These are phyloP conservation scores for Eimeria necatrix DNA, from an alignment of 169 alveolate species.

Conservation along the genomic window DNA sequence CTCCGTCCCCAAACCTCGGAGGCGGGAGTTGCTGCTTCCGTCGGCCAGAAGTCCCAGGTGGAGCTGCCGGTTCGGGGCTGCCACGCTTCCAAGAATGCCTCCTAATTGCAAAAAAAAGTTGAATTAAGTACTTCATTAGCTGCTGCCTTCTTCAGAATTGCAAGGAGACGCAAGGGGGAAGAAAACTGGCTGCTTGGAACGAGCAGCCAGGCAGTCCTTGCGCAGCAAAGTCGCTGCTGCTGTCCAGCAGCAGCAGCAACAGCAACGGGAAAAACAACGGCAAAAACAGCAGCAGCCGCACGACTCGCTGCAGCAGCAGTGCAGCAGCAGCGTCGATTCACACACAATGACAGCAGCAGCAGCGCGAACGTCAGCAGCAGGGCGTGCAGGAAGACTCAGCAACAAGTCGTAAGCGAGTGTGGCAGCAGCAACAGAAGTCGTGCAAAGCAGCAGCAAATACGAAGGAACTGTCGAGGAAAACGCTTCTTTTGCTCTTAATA, in stretches of 20 bases:
- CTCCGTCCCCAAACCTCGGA: slow-evolving; percentile 18
- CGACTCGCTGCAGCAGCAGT: background rate
- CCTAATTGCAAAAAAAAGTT: background rate
- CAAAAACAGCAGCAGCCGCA: background rate
- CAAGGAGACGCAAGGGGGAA: background rate
- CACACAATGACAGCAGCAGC: too few relatives aligned
- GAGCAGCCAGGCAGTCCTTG: background rate
- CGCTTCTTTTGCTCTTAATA: too few relatives aligned
- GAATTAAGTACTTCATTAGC: too few relatives aligned
- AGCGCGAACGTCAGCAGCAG: too few relatives aligned
- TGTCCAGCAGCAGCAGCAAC: background rate
- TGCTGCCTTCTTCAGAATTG: background rate
- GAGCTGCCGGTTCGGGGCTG: slow-evolving; percentile 75
- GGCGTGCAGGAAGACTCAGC: too few relatives aligned
- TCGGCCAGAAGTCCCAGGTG: slow-evolving; percentile 68
- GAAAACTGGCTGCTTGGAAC: background rate
- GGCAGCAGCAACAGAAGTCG: too few relatives aligned
- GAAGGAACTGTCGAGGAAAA: too few relatives aligned
- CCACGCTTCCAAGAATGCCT: slow-evolving; percentile 31
- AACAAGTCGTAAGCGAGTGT: too few relatives aligned
- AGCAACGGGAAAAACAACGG: background rate
- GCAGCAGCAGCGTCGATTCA: background rate
- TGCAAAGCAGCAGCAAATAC: too few relatives aligned
- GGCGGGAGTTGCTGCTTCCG: slow-evolving; percentile 49
- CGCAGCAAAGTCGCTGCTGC: background rate